These are phyloP conservation scores for Daldinia sp. DNA, from an alignment of 2,329 filamentous ascomycete genomes.

Conservation along the genomic window DNA sequence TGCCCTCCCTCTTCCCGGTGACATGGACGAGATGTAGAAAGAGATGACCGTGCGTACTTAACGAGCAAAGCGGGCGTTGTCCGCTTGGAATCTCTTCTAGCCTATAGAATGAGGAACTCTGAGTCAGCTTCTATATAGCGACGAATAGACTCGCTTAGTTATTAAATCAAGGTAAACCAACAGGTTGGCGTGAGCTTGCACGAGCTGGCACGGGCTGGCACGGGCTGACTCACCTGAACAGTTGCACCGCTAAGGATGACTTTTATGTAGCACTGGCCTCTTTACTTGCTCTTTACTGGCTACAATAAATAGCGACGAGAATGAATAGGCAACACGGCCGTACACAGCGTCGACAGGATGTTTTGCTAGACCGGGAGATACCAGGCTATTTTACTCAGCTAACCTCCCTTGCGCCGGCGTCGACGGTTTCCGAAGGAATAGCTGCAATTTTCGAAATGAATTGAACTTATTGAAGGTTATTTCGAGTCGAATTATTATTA, in stretches of 20 bases:
- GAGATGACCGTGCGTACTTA: constrained; percentile 10
- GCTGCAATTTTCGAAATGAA: constrained; percentile 29
- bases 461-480: constrained; percentile 39
- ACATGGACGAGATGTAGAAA: constrained; percentile 44
- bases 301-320: constrained; percentile 37
- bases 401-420: constrained; percentile 9
- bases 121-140: constrained; percentile 48
- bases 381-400: constrained; percentile 27
- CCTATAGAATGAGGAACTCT: constrained; percentile 41
- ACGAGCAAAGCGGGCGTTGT: constrained; percentile 29
- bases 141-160: constrained; percentile 33
- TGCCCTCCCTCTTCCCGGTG: constrained; percentile 48
- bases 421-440: constrained; percentile 28
- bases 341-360: constrained; percentile 36
- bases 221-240: constrained; percentile 46
- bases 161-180: constrained; percentile 26
- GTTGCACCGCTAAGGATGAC: constrained; percentile 45
- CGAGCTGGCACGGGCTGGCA: constrained; percentile 38
- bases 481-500: constrained; percentile 32
- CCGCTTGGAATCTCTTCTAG: constrained; percentile 39
- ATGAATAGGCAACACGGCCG: constrained; percentile 25
- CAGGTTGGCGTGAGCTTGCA: constrained; percentile 42
- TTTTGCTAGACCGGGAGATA: constrained; percentile 30
- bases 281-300: constrained; percentile 13
- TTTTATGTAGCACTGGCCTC: constrained; percentile 28